phyloP scores from a whole-genome alignment of 139 green algal genomes.

The Chlamydomonas sphaeroides region DNA sequence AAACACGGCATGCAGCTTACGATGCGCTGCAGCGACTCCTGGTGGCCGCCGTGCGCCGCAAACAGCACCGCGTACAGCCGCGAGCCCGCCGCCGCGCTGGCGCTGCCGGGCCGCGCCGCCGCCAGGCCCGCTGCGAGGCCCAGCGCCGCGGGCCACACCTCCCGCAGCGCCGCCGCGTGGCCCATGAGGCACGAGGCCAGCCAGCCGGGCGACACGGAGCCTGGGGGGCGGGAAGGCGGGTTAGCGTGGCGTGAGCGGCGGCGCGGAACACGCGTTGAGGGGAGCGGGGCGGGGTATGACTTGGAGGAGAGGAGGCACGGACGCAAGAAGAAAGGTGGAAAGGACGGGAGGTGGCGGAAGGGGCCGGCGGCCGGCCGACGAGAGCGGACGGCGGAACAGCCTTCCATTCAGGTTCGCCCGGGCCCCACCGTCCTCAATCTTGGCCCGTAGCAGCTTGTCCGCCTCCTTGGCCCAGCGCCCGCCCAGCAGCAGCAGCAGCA shows the following conservation, averaged over 20 bases:
- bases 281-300: too few species aligned
- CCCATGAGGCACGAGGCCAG: constrained; percentile 12
- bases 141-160: not conserved
- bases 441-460: constrained; percentile 28
- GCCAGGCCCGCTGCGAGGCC: constrained; percentile 9
- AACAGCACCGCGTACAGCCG: constrained; percentile 50
- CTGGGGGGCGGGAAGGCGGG: too few species aligned
- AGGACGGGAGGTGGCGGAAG: too few species aligned
- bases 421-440: constrained; percentile 13
- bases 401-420: too few species aligned
- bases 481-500: constrained; percentile 23
- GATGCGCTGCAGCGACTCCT: constrained; percentile 42
- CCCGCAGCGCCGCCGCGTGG: constrained; percentile 18
- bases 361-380: too few species aligned
- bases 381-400: too few species aligned
- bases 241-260: too few species aligned
- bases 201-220: constrained; percentile 20
- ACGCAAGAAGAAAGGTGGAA: too few species aligned
- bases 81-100: constrained; percentile 25
- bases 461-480: constrained; percentile 23
- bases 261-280: not conserved
- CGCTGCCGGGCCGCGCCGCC: not conserved
- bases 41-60: not conserved
- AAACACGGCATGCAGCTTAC: constrained; percentile 4
- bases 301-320: too few species aligned